Evolutionary conservation across 176 grass and related monocot species (phyloP).

Genomic region (Eremochloa ophiuroides): DNA sequence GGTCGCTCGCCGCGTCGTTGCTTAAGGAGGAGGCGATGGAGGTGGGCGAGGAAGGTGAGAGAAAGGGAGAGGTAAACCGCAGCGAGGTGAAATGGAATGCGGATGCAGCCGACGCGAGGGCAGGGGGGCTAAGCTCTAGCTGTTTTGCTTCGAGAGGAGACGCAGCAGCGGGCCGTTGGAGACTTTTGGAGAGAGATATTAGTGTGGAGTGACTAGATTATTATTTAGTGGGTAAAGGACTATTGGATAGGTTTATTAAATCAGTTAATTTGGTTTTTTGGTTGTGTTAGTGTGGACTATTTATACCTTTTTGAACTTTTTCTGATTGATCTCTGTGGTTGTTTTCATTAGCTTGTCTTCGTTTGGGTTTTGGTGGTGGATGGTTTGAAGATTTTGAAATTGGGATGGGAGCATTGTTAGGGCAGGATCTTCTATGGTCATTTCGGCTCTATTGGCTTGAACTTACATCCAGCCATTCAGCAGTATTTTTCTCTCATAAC

Average conservation of each 20-base stretch:
- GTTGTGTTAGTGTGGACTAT: neutral
- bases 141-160: no score
- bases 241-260: neutral
- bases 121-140: neutral
- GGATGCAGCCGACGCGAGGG: neutral
- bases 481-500: no score
- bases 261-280: neutral
- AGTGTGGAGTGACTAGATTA: no score
- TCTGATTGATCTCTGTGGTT: neutral
- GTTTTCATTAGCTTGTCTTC: conserved; percentile 4
- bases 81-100: conserved; percentile 23
- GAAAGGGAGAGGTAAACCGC: conserved; percentile 62
- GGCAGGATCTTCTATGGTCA: conserved; percentile 10
- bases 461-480: no score
- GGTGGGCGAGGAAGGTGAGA: conserved; percentile 48
- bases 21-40: conserved; percentile 44
- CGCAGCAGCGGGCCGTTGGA: no score
- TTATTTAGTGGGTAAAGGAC: no score
- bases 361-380: neutral
- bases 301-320: neutral
- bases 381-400: conserved; percentile 48
- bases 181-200: no score
- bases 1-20: neutral
- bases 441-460: no score
- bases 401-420: neutral